A percentile compares a stretch with the other conserved stretches of the same genome.
Evolutionary conservation across 2,329 filamentous ascomycete species (phyloP).

Genomic region (Aspergillus sp.): DNA sequence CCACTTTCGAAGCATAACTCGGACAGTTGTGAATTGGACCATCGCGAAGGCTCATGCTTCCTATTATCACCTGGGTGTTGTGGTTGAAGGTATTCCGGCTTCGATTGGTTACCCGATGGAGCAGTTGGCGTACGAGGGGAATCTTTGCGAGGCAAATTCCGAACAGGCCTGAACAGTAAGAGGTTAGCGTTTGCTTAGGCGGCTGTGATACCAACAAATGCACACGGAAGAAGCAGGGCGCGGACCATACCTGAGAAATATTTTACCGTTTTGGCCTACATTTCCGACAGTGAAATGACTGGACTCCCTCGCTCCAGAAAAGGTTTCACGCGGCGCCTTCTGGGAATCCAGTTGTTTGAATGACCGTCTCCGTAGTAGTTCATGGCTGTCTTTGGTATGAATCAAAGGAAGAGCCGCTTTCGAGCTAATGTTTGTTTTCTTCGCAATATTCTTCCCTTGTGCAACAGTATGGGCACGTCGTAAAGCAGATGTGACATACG

Average conservation of each 20-base stretch:
- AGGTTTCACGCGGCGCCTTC: slow-evolving; percentile 55
- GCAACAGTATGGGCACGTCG: slow-evolving; percentile 41
- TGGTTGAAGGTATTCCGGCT: slow-evolving; percentile 53
- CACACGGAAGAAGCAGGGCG: slow-evolving; percentile 5
- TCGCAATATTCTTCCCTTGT: slow-evolving; percentile 29
- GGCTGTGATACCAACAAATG: slow-evolving; percentile 14
- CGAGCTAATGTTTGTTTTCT: slow-evolving; percentile 29
- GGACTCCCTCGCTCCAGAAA: slow-evolving; percentile 63
- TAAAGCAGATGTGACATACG: slow-evolving; percentile 27
- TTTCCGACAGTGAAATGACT: slow-evolving; percentile 78
- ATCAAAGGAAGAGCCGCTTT: slow-evolving; percentile 36
- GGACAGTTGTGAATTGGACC: slow-evolving; percentile 45
- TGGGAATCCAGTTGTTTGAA: slow-evolving; percentile 49
- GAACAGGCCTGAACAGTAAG: slow-evolving; percentile 32
- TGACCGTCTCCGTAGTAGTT: slow-evolving; percentile 45
- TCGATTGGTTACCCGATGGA: slow-evolving; percentile 58
- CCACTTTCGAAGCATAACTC: slow-evolving; percentile 33
- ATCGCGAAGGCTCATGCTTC: slow-evolving; percentile 33
- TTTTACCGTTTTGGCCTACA: slow-evolving; percentile 78
- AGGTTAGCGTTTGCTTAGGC: slow-evolving; percentile 15
- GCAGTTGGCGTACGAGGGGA: slow-evolving; percentile 32
- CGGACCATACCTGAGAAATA: slow-evolving; percentile 69
- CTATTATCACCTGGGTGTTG: slow-evolving; percentile 28
- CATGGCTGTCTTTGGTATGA: slow-evolving; percentile 53
- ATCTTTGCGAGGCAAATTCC: slow-evolving; percentile 33